These are phyloP conservation scores for Trypanosoma lewisi DNA, from an alignment of 208 protist genomes.

Conservation along the genomic window DNA sequence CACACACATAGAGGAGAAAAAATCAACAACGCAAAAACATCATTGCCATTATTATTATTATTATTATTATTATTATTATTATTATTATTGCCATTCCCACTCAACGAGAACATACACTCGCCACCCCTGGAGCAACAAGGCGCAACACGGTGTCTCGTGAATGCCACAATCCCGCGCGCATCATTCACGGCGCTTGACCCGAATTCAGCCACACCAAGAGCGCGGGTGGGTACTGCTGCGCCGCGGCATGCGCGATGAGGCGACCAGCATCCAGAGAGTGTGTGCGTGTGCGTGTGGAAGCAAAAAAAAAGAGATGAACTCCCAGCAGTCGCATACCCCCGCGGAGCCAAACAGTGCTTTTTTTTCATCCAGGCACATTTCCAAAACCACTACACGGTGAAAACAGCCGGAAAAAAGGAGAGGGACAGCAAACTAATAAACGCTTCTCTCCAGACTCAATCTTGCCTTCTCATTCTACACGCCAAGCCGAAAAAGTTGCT, in stretches of 20 bases:
- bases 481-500: slow-evolving; percentile 3
- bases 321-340: neutral
- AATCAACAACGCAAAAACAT: too few species aligned
- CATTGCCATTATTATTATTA: too few species aligned
- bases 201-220: neutral
- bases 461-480: neutral
- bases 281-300: neutral
- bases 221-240: neutral
- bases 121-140: too few species aligned
- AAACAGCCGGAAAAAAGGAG: neutral
- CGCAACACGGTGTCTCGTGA: too few species aligned
- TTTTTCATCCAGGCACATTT: neutral
- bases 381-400: neutral
- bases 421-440: neutral
- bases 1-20: too few species aligned
- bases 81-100: too few species aligned
- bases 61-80: too few species aligned
- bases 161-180: too few species aligned
- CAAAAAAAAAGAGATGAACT: neutral
- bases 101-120: too few species aligned
- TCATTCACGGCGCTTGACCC: too few species aligned
- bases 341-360: neutral
- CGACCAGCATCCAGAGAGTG: too few species aligned
- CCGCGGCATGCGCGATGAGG: neutral
- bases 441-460: neutral